A percentile compares a stretch with the other conserved stretches of the same genome.
These are phyloP conservation scores for Inosperma sp. DNA, from an alignment of 768 basidiomycete species.

Conservation along the genomic window DNA sequence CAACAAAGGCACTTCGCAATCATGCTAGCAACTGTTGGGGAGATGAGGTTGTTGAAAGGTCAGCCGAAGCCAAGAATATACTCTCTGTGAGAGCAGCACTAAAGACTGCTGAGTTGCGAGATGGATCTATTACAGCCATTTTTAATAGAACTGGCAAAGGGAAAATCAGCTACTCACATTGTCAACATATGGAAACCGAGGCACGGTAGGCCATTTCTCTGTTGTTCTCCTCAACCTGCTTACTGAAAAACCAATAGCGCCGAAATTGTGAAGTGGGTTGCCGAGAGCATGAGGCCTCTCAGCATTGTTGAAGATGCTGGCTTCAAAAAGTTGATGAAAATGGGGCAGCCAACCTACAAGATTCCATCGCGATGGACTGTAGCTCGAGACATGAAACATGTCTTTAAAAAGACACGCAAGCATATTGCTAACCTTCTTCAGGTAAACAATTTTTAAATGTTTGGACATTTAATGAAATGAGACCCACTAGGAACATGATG, in stretches of 20 bases:
- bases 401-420: no score
- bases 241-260: slow-evolving; percentile 17
- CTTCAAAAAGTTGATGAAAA: slow-evolving; percentile 30
- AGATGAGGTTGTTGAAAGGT: not conserved
- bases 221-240: not conserved
- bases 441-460: not conserved
- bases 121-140: not conserved
- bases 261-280: slow-evolving; percentile 32
- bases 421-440: not conserved
- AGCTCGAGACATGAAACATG: slow-evolving; percentile 21
- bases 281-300: slow-evolving; percentile 32
- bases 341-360: slow-evolving; percentile 28
- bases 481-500: slow-evolving; percentile 5
- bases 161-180: slow-evolving; percentile 17
- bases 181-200: slow-evolving; percentile 13
- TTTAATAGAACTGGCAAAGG: slow-evolving; percentile 2
- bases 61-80: not conserved
- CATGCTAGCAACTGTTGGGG: not conserved
- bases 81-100: not conserved
- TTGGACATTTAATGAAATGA: not conserved
- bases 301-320: no score
- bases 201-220: slow-evolving; percentile 11
- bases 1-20: not conserved
- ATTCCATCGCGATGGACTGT: slow-evolving; percentile 32
- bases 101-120: not conserved